Conservation (phyloP, 106 monocot species). For the Chionographis japonica region DNA sequence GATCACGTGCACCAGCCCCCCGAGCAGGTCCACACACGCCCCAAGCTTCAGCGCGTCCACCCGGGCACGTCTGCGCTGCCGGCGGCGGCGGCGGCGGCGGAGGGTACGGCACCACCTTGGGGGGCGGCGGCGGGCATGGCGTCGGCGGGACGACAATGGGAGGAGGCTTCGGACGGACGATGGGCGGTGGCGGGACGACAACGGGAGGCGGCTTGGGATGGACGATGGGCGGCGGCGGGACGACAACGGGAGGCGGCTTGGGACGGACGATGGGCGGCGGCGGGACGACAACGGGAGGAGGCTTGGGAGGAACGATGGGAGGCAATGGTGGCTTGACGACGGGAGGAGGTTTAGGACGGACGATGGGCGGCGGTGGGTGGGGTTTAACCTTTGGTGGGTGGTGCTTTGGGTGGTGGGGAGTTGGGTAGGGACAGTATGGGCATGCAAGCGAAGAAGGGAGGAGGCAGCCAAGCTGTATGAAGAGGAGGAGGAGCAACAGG, state of each 20-base stretch:
- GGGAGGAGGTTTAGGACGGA: background rate
- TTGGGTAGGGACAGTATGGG: no score
- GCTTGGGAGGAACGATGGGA: background rate
- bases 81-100: background rate
- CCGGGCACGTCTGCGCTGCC: slow-evolving; percentile 7
- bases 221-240: background rate
- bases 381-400: no score
- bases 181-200: background rate
- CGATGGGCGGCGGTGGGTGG: no score
- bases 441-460: no score
- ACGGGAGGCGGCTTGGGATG: background rate
- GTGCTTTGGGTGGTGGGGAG: no score
- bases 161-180: background rate
- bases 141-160: background rate
- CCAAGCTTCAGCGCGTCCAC: slow-evolving; percentile 19
- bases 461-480: no score
- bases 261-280: background rate
- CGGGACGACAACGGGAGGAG: background rate
- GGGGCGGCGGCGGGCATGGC: slow-evolving; percentile 1
- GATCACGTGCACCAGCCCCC: slow-evolving; percentile 19
- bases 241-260: background rate
- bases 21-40: slow-evolving; percentile 20
- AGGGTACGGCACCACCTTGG: no score
- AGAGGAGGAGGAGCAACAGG: no score
- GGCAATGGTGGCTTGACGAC: background rate